Percentiles rank a stretch among this genome's conserved stretches.
These are phyloP conservation scores for Ceratobasidium sp. DNA, from an alignment of 1,284 basidiomycete genomes.

Conservation along the genomic window DNA sequence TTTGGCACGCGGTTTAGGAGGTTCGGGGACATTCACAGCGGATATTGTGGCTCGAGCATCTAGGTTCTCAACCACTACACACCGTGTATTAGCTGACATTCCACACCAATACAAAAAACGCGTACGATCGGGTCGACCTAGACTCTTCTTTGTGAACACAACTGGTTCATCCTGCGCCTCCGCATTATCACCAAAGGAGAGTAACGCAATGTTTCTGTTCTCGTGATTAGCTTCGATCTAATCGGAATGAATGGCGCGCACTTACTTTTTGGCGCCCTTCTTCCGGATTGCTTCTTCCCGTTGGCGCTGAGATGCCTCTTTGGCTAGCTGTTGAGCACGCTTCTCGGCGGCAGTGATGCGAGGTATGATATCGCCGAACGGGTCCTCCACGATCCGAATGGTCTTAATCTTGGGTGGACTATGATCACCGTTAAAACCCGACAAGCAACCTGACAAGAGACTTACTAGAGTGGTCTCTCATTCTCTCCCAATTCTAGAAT, in stretches of 20 bases:
- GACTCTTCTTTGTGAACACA: constrained; percentile 78
- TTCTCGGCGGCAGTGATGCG: constrained; percentile 96
- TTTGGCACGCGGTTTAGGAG: constrained; percentile 43
- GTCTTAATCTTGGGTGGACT: constrained; percentile 91
- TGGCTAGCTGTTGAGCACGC: constrained; percentile 80
- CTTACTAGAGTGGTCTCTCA: constrained; percentile 87
- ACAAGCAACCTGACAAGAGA: constrained; percentile 46
- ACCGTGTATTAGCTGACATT: constrained; percentile 1
- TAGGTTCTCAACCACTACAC: constrained; percentile 66
- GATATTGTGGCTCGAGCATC: constrained; percentile 45
- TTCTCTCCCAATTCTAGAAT: constrained; percentile 79
- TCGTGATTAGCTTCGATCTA: constrained; percentile 25
- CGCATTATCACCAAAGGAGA: constrained; percentile 89
- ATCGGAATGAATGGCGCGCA: constrained; percentile 18
- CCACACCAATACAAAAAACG: constrained; percentile 45
- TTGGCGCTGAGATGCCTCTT: constrained; percentile 77
- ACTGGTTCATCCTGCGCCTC: constrained; percentile 64
- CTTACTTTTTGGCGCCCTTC: constrained; percentile 86
- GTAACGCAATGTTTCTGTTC: constrained; percentile 81
- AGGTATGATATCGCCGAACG: constrained; percentile 93
- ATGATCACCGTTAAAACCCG: constrained; percentile 19
- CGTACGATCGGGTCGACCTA: constrained; percentile 83
- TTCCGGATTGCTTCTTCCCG: constrained; percentile 77
- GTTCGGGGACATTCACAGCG: constrained; percentile 49
- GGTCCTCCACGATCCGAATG: constrained; percentile 88